Percentiles rank a stretch among this genome's conserved stretches.
These are phyloP conservation scores for Boletus rubroflammeus DNA, from an alignment of 768 basidiomycete genomes.

Conservation along the genomic window DNA sequence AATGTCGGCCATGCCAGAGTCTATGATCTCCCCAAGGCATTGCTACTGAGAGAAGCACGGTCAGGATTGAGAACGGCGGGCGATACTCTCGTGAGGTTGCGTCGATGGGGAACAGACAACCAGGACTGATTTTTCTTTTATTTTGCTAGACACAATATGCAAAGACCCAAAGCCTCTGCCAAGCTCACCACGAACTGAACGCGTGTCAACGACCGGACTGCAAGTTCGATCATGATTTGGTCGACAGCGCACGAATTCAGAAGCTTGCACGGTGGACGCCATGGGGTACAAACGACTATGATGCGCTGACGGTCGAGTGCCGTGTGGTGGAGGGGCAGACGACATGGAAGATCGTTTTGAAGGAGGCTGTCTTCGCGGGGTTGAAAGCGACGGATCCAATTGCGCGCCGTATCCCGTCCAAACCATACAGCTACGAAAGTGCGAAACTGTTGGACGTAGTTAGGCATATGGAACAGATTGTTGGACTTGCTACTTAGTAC, in stretches of 20 bases:
- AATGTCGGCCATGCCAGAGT: not conserved
- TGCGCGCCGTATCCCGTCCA: conserved; percentile 5
- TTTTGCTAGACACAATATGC: conserved; percentile 5
- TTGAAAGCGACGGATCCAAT: conserved; percentile 13
- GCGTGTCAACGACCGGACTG: conserved; percentile 7
- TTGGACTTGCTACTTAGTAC: not conserved
- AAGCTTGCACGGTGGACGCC: conserved; percentile 15
- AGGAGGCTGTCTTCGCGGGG: conserved; percentile 6
- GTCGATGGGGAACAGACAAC: not conserved
- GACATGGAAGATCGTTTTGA: conserved; percentile 15
- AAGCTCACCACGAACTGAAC: conserved; percentile 6
- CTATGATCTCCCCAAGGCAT: conserved; percentile 7
- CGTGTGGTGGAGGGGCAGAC: conserved; percentile 6
- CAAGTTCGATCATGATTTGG: conserved; percentile 17
- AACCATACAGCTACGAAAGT: conserved; percentile 13
- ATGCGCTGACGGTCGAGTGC: conserved; percentile 18
- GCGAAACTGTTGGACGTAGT: conserved; percentile 14
- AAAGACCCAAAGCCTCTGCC: conserved; percentile 18
- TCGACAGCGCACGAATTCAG: conserved; percentile 11
- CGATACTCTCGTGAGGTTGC: conserved; percentile 6
- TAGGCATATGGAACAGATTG: conserved; percentile 10
- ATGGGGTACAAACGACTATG: not conserved
- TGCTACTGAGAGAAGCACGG: conserved; percentile 7
- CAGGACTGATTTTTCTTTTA: not conserved
- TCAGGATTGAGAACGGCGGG: conserved; percentile 4